Evolutionary conservation across 768 basidiomycete genomes (phyloP).

Genomic region (Hypsizygus marmoreus): DNA sequence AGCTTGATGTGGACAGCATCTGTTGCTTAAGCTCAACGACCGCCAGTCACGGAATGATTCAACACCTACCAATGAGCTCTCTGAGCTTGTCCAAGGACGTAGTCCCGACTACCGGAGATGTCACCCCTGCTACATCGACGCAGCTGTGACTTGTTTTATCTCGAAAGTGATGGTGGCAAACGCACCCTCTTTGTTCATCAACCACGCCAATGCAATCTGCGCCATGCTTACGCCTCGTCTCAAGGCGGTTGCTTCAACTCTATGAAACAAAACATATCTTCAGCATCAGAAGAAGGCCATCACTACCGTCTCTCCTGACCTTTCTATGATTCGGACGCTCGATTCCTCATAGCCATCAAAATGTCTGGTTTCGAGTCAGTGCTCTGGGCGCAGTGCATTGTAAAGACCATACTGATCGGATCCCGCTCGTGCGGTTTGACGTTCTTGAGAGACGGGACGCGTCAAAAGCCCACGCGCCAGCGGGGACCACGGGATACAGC

Average conservation of each 20-base stretch:
- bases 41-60: neutral
- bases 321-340: conserved; percentile 37
- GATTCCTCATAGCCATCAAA: too few species aligned
- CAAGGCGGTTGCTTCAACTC: conserved; percentile 49
- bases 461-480: too few species aligned
- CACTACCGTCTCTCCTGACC: conserved; percentile 27
- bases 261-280: too few species aligned
- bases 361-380: too few species aligned
- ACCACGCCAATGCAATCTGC: conserved; percentile 48
- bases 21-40: neutral
- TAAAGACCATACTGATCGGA: too few species aligned
- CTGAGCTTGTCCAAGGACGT: neutral
- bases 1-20: conserved; percentile 3
- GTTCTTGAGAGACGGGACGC: too few species aligned
- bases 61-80: neutral
- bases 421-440: too few species aligned
- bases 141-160: neutral
- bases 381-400: too few species aligned
- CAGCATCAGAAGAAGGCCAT: neutral
- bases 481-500: conserved; percentile 48
- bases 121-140: neutral
- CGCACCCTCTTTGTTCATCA: conserved; percentile 35
- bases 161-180: neutral
- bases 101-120: neutral
- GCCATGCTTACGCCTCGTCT: conserved; percentile 47